Evolutionary conservation across 352 stramenopile species (phyloP).

Genomic region (Pythium sp.): DNA sequence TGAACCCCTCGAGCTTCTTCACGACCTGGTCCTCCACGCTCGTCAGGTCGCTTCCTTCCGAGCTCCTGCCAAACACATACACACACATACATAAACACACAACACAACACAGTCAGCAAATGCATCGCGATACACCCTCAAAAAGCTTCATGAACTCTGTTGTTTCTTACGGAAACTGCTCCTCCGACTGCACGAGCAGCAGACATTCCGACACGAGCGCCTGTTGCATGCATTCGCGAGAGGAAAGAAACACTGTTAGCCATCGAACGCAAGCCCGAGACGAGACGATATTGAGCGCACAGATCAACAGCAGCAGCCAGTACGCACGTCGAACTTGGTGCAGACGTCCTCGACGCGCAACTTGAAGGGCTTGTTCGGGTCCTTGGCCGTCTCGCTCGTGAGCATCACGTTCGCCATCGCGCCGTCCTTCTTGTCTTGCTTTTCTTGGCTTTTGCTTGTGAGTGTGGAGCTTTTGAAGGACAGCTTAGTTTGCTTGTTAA

Average conservation of each 20-base stretch:
- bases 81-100: not conserved
- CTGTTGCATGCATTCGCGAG: slow-evolving; percentile 19
- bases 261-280: not conserved
- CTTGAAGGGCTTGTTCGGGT: slow-evolving; percentile 87
- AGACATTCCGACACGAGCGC: slow-evolving; percentile 75
- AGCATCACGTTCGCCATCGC: slow-evolving; percentile 88
- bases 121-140: not conserved
- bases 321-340: slow-evolving; percentile 73
- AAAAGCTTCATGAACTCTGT: not conserved
- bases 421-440: slow-evolving; percentile 2
- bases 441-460: slow-evolving; percentile 2
- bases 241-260: not conserved
- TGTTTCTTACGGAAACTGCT: slow-evolving; percentile 48
- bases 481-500: not conserved
- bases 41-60: slow-evolving; percentile 31
- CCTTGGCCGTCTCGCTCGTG: slow-evolving; percentile 84
- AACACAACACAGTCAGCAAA: not conserved
- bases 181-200: slow-evolving; percentile 71
- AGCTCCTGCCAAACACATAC: slow-evolving; percentile 2
- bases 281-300: not conserved
- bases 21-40: slow-evolving; percentile 72
- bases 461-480: slow-evolving; percentile 9
- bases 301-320: not conserved
- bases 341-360: slow-evolving; percentile 84
- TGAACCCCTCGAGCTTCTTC: slow-evolving; percentile 87